Evolutionary conservation across 2,329 filamentous ascomycete genomes (phyloP), one percentile per base, ranked within the genome.

Genomic region (Trichoderma endophyticum): DNA sequence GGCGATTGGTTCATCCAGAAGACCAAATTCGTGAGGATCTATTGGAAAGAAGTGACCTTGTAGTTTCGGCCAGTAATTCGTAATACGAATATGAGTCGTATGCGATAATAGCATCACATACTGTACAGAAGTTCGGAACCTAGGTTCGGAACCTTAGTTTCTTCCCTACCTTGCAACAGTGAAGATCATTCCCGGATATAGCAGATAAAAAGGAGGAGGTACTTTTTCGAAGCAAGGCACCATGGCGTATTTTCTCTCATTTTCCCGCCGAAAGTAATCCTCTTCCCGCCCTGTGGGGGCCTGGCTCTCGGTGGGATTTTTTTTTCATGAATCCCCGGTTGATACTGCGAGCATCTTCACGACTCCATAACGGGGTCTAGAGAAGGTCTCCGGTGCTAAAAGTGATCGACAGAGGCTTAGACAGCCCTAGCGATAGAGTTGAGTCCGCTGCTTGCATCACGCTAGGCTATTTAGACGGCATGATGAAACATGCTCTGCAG

Each of bases 331-430:
- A 36, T 36, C 34, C 14, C 30, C 30, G 30, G 8, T 32, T 32
- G 30, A 32, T 32, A 11, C 30, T 32, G 11, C 30, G 30, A 32
- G 14, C 12, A 36, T 36, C 34, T 14, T 36, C 8, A 12, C 24
- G 61, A 43, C 61, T 64, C 34, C 24, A 48, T 64, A 64, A 43
- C 61, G 36, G 36, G 26, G 61, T 7, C 61, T 51, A 30, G 36
- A 64, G 26, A 48, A 6, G 24, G 36, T n/a, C 36, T 26, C 39
- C 26, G 61, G 61, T 64, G 61, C 61, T 32, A 64, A 48, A 30
- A 48, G 61, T 21, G 61, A 64, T 64, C 61, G 61, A 51, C 36
- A 32, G 36, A 64, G 36, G 61, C 61, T 64, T 64, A 51, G 60
- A 62, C 60, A 39, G 36, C 36, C 36, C 14, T 39, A 39, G 36